phyloP scores from a whole-genome alignment of 1,284 basidiomycete genomes.

The Trametes hirsuta region DNA sequence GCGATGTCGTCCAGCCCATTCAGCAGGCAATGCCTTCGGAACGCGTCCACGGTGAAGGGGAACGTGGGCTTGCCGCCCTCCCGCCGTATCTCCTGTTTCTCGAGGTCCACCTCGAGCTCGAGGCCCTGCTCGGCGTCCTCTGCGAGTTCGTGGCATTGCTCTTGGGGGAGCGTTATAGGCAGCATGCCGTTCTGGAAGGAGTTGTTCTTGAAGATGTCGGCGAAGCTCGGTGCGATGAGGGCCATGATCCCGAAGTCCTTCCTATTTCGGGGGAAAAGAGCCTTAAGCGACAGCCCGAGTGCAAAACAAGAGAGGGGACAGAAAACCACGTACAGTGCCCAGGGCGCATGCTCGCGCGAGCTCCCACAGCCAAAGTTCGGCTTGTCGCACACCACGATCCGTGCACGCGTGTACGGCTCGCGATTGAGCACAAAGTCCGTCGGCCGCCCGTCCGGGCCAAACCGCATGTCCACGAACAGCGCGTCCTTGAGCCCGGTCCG shows the following conservation, averaged over 20 bases:
- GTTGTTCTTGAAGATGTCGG: slow-evolving; percentile 93
- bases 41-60: slow-evolving; percentile 81
- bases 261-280: slow-evolving; percentile 39
- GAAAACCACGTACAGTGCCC: slow-evolving; percentile 77
- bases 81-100: slow-evolving; percentile 84
- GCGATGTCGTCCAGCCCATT: slow-evolving; percentile 96
- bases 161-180: slow-evolving; percentile 76
- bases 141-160: slow-evolving; percentile 76
- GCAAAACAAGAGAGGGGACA: slow-evolving; percentile 1
- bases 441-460: slow-evolving; percentile 75
- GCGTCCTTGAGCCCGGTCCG: slow-evolving; percentile 91
- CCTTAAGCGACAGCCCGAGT: neutral
- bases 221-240: slow-evolving; percentile 92
- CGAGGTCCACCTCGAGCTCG: slow-evolving; percentile 89
- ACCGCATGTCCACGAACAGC: slow-evolving; percentile 85
- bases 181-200: slow-evolving; percentile 98
- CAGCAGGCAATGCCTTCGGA: slow-evolving; percentile 89
- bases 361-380: slow-evolving; percentile 96
- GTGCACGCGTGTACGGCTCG: slow-evolving; percentile 79
- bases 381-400: slow-evolving; percentile 88
- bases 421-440: slow-evolving; percentile 92
- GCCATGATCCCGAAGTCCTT: slow-evolving; percentile 95
- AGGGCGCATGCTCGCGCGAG: slow-evolving; percentile 94
- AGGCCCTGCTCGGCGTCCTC: slow-evolving; percentile 81
- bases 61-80: slow-evolving; percentile 75